Base-by-base conservation (phyloP, 2,329 filamentous ascomycete genomes). In the Didymella arachidicola region DNA sequence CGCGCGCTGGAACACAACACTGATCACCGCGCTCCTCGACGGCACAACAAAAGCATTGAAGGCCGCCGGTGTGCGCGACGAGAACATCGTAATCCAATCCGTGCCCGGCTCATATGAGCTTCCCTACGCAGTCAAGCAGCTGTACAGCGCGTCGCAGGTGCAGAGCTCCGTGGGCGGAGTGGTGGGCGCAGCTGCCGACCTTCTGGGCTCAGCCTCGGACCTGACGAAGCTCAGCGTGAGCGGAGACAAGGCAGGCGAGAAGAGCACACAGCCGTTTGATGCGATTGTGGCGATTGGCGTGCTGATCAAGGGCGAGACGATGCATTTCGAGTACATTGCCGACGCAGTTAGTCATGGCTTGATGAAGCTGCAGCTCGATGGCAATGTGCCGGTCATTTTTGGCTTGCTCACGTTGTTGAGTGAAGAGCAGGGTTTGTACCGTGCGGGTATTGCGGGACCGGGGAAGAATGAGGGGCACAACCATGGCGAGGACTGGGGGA, bases 311-410 rank as follows among this genome's bases (percentile, higher is more conserved):
- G 95, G 95, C 77, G 91, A 96, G 80, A 98, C 95, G 7, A 97
- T 97, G 93, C 95, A 99, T 80, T 99, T 99, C 73, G 95, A 99
- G 80, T 98, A 99, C 81, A 99, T 99, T 71, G 86, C 93, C 41
- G 95, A 98, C 65, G 87, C 92, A 39, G 93, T 96, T 7, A 92
- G 88, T 57, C 92, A 97, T 62, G 95, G 92, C 7, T 84, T 99
- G 61, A 99, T 99, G 95, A 88, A 92, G 64, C 88, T 98, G 59
- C 93, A 96, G 78, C 83, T 98, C 54, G 94, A 99, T 76, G 88
- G 87, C 10, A 91, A 92, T 43, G 87, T 96, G 49, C 95, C 95
- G 30, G 90, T 99, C 59, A 86, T 98, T 59, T 97, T 98, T 78
- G 94, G 95, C 14, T 82, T 98, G 69, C 81, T 99, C 77, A 99